Base-by-base conservation (phyloP, 1,284 basidiomycete species). In the Paramarasmius palmivorus region DNA sequence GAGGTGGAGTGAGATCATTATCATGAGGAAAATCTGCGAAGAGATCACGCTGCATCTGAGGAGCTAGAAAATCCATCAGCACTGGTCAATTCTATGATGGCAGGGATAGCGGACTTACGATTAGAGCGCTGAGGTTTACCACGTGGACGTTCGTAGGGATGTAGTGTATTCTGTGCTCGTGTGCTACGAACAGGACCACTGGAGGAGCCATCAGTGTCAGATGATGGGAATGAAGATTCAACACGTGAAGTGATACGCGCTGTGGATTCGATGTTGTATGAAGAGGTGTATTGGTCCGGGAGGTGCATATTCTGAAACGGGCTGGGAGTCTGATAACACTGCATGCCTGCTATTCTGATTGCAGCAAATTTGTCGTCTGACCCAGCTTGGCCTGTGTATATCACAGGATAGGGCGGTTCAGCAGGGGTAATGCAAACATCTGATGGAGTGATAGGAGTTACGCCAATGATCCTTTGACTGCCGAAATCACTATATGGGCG, bases 331-430 rank as follows among this genome's bases (percentile, higher is more conserved):
- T 8, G 3, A n/a, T 44, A 54, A 15, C 47, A 54, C 3, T 15
- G 14, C 2, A 50, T 44, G 2, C 40, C 6, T 2, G 53, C 53
- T 3, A 4, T 50, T 20, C 41, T 39, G 8, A 54, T 44, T 4
- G 40, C 53, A 17, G 48, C 38, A 45, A 54, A 54, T 29, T 54
- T 54, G 2, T 54, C 32, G 14, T 54, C 47, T 3, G 53, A 49
- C 1, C 53, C 48, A 2, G 40, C 53, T 17, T 54, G 53, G 7
- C 4, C 19, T 5, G 46, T 54, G 9, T 2, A 17, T 10, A 54
- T 40, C 6, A 40, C 15, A 3, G 47, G 39, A 26, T 54, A 54
- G 3, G 47, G 39, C 2, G 53, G 53, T 5, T 19, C 3, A 8
- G 53, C 38, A 14, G 53, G 4, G 12, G 50, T 44, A 9, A 42